Conservation (phyloP, 2,329 filamentous ascomycete species). For the Talaromyces sp. region DNA sequence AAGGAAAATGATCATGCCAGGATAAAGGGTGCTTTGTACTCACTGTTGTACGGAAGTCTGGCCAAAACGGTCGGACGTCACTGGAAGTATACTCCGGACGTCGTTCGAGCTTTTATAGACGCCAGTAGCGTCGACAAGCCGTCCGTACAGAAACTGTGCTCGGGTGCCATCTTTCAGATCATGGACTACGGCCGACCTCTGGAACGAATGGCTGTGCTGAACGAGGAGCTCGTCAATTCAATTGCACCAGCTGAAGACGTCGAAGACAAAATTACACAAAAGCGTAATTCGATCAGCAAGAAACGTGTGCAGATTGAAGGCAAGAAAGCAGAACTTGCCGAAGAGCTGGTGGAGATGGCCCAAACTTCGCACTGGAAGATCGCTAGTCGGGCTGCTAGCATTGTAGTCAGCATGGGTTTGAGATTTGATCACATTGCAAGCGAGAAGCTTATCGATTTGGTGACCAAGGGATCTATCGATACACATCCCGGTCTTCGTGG, state of each 20-base stretch:
- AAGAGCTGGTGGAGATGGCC: slow-evolving; percentile 75
- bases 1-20: slow-evolving; percentile 78
- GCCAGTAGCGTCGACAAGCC: slow-evolving; percentile 88
- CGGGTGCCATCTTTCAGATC: slow-evolving; percentile 75
- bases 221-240: slow-evolving; percentile 65
- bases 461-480: slow-evolving; percentile 79
- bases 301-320: slow-evolving; percentile 75
- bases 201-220: slow-evolving; percentile 79
- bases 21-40: slow-evolving; percentile 93
- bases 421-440: slow-evolving; percentile 88
- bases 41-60: slow-evolving; percentile 81
- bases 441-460: slow-evolving; percentile 75
- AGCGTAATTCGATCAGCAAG: slow-evolving; percentile 69
- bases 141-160: slow-evolving; percentile 86
- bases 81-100: slow-evolving; percentile 89
- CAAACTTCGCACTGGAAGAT: slow-evolving; percentile 93
- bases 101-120: slow-evolving; percentile 85
- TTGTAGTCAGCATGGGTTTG: slow-evolving; percentile 84
- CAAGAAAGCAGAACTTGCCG: slow-evolving; percentile 75
- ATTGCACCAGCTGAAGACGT: slow-evolving; percentile 70
- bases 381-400: slow-evolving; percentile 80
- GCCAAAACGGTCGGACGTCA: slow-evolving; percentile 84
- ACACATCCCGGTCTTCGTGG: slow-evolving; percentile 81
- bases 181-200: slow-evolving; percentile 88
- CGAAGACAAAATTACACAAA: slow-evolving; percentile 51